These are phyloP conservation scores for Psilocybe azurescens DNA, from an alignment of 768 basidiomycete genomes.

Conservation along the genomic window DNA sequence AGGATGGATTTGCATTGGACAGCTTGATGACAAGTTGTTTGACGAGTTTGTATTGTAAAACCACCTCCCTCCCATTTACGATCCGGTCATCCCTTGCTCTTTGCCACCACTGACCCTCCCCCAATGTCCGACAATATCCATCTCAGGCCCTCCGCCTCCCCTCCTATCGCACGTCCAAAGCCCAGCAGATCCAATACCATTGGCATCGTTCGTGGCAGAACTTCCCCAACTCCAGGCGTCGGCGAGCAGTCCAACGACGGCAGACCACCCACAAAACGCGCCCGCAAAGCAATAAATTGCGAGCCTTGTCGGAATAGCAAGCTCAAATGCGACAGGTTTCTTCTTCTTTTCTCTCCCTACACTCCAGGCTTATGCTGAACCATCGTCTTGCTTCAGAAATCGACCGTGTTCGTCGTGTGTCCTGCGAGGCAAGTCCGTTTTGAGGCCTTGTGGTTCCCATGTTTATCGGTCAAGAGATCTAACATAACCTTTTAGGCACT, in stretches of 20 bases:
- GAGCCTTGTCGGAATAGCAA: constrained; percentile 88
- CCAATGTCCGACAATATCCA: constrained; percentile 20
- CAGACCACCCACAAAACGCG: constrained; percentile 78
- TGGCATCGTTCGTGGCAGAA: constrained; percentile 53
- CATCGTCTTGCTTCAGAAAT: constrained; percentile 52
- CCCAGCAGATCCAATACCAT: constrained; percentile 41
- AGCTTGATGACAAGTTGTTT: constrained; percentile 11
- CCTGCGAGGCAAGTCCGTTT: constrained; percentile 62
- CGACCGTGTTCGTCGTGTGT: constrained; percentile 91
- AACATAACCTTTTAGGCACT: constrained; percentile 58
- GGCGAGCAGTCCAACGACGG: constrained; percentile 54
- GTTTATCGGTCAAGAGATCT: constrained; percentile 29
- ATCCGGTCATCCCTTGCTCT: constrained; percentile 16
- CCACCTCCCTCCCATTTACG: constrained; percentile 2
- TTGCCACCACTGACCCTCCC: constrained; percentile 12
- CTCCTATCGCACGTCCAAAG: constrained; percentile 46
- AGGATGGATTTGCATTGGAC: constrained; percentile 20
- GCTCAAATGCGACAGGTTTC: constrained; percentile 86
- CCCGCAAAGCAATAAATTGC: constrained; percentile 88
- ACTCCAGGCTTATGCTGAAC: constrained; percentile 16
- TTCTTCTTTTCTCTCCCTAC: constrained; percentile 14
- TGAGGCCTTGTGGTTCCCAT: constrained; percentile 14
- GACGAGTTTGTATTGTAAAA: constrained; percentile 3
- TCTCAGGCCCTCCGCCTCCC: constrained; percentile 40
- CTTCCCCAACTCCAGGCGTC: constrained; percentile 49